Evolutionary conservation across 139 green algal genomes (phyloP), one percentile per base, ranked within the genome.

Genomic region (Picochlorum sp.): DNA sequence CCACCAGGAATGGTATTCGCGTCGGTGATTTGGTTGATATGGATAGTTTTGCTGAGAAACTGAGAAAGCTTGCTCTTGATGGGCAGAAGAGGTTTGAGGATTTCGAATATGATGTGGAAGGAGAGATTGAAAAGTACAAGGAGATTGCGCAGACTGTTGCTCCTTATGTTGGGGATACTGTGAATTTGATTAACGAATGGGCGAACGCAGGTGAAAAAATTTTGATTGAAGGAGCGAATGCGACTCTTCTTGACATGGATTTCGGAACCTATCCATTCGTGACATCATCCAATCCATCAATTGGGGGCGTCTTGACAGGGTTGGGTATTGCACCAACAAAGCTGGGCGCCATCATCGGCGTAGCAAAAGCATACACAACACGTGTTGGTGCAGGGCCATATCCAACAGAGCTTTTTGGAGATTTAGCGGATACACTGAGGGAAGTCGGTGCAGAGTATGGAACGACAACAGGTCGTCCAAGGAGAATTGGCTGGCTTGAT

Each of bases 201-300:
- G 68, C 52, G 57, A 71, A 85, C 49, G 52, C 37, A 5, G 83
- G 90, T 30, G 88, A 92, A 77, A 77, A 85, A 45, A 92, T 99
- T 50, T 82, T 99, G 57, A 89, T 99, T 21, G 94, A 99, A 83
- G 94, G 94, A 57, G 94, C 90, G 60, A 96, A 99, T 70, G 94
- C 94, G 6, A 99, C 94, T 26, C 95, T 99, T 91, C 81, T 99
- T 20, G 94, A 99, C 75, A 58, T 99, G 4, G 94, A 99, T 78
- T 97, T 97, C 57, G 94, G 94, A 49, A 99, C 94, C 24, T 99
- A 98, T 82, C 94, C 94, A n/a, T 99, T 92, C 64, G 94, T 99
- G 9, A 99, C 94, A 11, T 96, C 86, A 30, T 96, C 86, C 58
- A 98, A 98, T 81, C 92, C 92, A 34, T 90, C 78, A 60, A 91